Percentiles rank a stretch among this genome's conserved stretches.
Evolutionary conservation across 2,329 filamentous ascomycete species (phyloP).

Genomic region (Fusarium nodosum): DNA sequence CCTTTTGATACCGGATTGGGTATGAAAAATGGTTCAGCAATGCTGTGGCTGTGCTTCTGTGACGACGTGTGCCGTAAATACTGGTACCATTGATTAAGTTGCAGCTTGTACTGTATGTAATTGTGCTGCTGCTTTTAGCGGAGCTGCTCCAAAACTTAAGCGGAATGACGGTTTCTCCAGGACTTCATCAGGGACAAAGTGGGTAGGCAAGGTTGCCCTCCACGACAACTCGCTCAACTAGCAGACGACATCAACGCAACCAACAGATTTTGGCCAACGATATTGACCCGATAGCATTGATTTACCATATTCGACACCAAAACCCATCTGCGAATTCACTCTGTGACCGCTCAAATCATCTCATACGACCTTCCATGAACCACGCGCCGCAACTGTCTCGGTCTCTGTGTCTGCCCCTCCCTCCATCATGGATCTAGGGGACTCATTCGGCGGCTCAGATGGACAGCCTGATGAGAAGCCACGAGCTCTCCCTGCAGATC

Average conservation of each 20-base stretch:
- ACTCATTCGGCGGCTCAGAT: constrained; percentile 59
- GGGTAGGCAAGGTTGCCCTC: constrained; percentile 41
- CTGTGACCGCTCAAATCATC: constrained; percentile 6
- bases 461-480: constrained; percentile 58
- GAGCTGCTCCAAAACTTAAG: constrained; percentile 30
- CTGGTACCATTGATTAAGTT: not conserved
- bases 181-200: constrained; percentile 42
- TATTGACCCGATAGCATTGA: constrained; percentile 13
- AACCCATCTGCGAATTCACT: constrained; percentile 13
- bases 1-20: constrained; percentile 22
- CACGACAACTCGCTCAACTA: constrained; percentile 39
- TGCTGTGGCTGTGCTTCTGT: constrained; percentile 39
- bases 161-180: constrained; percentile 49
- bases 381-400: constrained; percentile 47
- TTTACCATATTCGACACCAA: not conserved
- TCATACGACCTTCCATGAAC: constrained; percentile 51
- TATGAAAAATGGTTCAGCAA: constrained; percentile 26
- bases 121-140: constrained; percentile 16
- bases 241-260: constrained; percentile 41
- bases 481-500: constrained; percentile 78
- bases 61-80: constrained; percentile 26
- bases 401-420: constrained; percentile 55
- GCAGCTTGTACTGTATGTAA: not conserved
- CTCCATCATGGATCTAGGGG: constrained; percentile 71
- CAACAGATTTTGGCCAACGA: constrained; percentile 21